Percentiles rank a stretch among this genome's conserved stretches.
phyloP scores from a whole-genome alignment of 306 rosid genomes.

The Lathyrus aphaca region DNA sequence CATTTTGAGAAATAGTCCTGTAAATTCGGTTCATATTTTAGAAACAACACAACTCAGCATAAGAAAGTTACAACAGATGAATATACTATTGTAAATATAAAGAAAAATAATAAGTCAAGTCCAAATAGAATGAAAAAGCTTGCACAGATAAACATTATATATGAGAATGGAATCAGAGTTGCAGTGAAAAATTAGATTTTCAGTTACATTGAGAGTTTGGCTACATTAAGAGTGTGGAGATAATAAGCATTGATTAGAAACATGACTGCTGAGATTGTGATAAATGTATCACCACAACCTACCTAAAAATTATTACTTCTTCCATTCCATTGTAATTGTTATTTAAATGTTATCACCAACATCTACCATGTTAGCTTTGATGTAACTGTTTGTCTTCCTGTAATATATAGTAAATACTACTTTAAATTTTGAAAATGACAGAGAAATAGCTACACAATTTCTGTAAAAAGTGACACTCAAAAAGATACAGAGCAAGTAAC shows the following conservation, averaged over 20 bases:
- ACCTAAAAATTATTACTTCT: not conserved
- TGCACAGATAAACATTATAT: constrained; percentile 19
- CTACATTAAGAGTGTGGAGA: not conserved
- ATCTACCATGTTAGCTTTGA: not conserved
- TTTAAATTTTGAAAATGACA: not conserved
- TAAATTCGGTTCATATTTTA: constrained; percentile 32
- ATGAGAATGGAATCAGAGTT: constrained; percentile 11
- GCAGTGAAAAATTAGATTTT: constrained; percentile 1
- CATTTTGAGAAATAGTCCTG: constrained; percentile 98
- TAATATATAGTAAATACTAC: not conserved
- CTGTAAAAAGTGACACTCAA: not conserved
- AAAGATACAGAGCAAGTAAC: not conserved
- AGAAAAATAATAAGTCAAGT: constrained; percentile 11
- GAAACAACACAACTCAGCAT: constrained; percentile 4
- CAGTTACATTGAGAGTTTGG: not conserved
- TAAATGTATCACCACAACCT: not conserved
- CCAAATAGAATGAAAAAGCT: constrained; percentile 18
- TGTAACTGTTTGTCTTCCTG: not conserved
- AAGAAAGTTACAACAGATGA: constrained; percentile 11
- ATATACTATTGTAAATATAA: constrained; percentile 7
- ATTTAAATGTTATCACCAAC: not conserved
- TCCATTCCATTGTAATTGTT: not conserved
- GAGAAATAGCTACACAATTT: not conserved
- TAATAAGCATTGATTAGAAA: not conserved
- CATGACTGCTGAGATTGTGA: not conserved